A percentile compares a stretch with the other conserved stretches of the same genome.
phyloP scores from a whole-genome alignment of 2,329 filamentous ascomycete genomes.

The Phaeosphaeriaceae sp. region DNA sequence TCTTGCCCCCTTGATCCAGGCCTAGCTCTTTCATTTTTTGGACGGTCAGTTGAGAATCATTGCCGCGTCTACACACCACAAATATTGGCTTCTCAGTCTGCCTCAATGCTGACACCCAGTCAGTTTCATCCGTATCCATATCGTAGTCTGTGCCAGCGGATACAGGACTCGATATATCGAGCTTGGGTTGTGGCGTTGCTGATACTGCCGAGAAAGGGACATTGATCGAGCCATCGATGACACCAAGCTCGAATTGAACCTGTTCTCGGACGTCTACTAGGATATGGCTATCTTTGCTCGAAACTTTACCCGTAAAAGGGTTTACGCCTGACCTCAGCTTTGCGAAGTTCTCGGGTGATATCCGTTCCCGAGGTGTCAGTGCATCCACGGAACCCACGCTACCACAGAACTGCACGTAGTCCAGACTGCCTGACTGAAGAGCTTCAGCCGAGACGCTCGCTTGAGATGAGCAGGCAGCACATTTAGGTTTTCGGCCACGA shows the following conservation, averaged over 20 bases:
- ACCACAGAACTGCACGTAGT: constrained; percentile 90
- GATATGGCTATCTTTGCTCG: constrained; percentile 55
- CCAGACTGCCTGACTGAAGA: constrained; percentile 70
- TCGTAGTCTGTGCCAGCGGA: constrained; percentile 1
- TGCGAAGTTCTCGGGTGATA: constrained; percentile 70
- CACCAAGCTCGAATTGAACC: constrained; percentile 83
- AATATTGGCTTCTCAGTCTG: constrained; percentile 64
- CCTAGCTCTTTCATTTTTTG: constrained; percentile 70
- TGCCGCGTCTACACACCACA: constrained; percentile 75
- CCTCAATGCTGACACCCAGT: constrained; percentile 40
- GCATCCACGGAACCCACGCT: constrained; percentile 61
- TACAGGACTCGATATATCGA: not conserved
- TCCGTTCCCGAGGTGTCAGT: constrained; percentile 69
- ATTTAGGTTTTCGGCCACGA: constrained; percentile 71
- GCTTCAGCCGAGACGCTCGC: constrained; percentile 68
- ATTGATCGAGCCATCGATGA: constrained; percentile 77
- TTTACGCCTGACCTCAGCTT: constrained; percentile 40
- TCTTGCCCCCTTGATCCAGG: constrained; percentile 58
- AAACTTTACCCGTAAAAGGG: constrained; percentile 40
- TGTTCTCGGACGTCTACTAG: constrained; percentile 85
- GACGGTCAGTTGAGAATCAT: constrained; percentile 77
- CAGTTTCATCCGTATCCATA: constrained; percentile 19
- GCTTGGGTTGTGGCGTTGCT: constrained; percentile 23
- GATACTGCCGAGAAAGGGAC: constrained; percentile 68
- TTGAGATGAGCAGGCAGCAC: constrained; percentile 75